Evolutionary conservation across 2,329 filamentous ascomycete genomes (phyloP).

Genomic region (Phialemoniopsis sp.): DNA sequence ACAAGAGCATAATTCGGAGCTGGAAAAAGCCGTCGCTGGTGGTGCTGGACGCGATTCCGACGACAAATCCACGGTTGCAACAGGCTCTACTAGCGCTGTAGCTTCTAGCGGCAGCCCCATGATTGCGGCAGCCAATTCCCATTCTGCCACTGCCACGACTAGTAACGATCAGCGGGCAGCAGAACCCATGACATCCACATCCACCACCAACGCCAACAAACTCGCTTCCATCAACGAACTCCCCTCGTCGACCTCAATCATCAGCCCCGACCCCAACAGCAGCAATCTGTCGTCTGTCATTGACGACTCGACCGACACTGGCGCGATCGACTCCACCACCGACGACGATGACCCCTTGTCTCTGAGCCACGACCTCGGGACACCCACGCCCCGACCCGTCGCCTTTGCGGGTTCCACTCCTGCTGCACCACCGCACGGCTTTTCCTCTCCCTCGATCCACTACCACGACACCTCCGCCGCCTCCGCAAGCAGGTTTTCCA

Average conservation of each 20-base stretch:
- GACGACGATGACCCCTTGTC: background rate
- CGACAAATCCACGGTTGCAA: no score
- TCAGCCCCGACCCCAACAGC: background rate
- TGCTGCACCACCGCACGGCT: no score
- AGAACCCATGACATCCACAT: no score
- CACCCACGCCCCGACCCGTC: background rate
- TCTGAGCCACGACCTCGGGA: background rate
- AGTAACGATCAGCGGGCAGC: no score
- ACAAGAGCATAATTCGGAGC: no score
- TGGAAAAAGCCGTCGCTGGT: no score
- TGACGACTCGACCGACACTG: background rate
- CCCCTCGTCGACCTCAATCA: background rate
- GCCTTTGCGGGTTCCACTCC: no score
- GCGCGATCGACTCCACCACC: background rate
- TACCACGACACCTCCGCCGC: background rate
- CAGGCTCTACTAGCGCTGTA: no score
- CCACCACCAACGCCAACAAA: background rate
- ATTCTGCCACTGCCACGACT: no score
- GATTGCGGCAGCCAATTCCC: no score
- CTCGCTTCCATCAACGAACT: constrained; percentile 1
- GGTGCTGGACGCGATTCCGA: background rate
- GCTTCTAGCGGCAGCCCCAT: constrained; percentile 1
- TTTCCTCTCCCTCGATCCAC: background rate
- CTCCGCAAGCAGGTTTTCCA: no score
- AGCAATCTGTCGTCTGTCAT: background rate